These are phyloP conservation scores for Meredithiella fracta DNA, from an alignment of 2,329 filamentous ascomycete genomes.

Conservation along the genomic window DNA sequence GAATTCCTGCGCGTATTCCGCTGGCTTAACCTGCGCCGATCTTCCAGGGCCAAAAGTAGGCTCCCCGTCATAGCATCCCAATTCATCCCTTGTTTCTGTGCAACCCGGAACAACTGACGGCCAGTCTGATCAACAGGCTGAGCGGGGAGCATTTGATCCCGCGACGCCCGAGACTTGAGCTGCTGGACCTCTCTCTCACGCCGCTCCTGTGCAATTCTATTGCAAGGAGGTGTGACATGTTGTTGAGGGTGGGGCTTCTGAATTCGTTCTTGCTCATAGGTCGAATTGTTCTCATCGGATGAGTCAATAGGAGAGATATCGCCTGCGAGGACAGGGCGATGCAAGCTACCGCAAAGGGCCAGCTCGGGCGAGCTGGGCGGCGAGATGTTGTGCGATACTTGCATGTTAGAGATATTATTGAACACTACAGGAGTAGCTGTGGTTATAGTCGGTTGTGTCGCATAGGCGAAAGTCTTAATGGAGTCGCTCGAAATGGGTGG, in stretches of 20 bases:
- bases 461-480: not conserved
- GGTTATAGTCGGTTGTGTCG: not conserved
- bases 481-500: conserved; percentile 1
- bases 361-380: conserved; percentile 41
- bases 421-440: not conserved
- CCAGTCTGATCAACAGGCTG: conserved; percentile 6
- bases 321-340: not conserved
- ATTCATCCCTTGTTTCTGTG: conserved; percentile 25
- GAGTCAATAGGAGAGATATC: conserved; percentile 40
- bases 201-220: conserved; percentile 36
- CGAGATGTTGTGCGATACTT: conserved; percentile 27
- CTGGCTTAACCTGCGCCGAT: conserved; percentile 39
- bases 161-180: conserved; percentile 26
- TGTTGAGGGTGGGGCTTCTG: not conserved
- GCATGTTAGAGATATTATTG: not conserved
- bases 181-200: conserved; percentile 22
- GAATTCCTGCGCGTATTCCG: conserved; percentile 28
- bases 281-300: conserved; percentile 21
- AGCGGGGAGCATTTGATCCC: conserved; percentile 20
- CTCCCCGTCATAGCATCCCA: conserved; percentile 56
- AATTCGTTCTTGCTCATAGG: conserved; percentile 15
- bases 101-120: conserved; percentile 15
- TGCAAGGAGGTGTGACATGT: conserved; percentile 15
- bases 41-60: conserved; percentile 42
- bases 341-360: not conserved